These are phyloP conservation scores for Cordyceps tenuipes DNA, from an alignment of 2,329 filamentous ascomycete species.

Conservation along the genomic window DNA sequence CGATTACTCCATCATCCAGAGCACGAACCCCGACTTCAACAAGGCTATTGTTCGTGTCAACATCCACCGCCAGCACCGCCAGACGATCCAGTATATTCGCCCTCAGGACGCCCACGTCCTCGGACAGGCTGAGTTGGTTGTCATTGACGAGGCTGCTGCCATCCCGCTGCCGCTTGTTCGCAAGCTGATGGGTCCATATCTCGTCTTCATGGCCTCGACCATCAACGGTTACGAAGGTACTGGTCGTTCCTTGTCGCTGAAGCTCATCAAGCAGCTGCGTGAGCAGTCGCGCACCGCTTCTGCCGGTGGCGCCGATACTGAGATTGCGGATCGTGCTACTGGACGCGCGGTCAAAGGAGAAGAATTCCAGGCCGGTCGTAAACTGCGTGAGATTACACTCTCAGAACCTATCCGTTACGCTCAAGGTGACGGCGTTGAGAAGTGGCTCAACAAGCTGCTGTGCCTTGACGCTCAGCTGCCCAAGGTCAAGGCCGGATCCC, in stretches of 20 bases:
- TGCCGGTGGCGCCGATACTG: conserved; percentile 48
- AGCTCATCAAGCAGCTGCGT: conserved; percentile 92
- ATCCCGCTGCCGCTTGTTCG: conserved; percentile 88
- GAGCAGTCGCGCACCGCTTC: conserved; percentile 72
- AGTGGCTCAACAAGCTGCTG: conserved; percentile 89
- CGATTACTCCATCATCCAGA: conserved; percentile 97
- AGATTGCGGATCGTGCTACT: conserved; percentile 71
- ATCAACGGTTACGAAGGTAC: conserved; percentile 99
- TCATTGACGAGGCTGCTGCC: conserved; percentile 95
- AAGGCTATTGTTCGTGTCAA: conserved; percentile 98
- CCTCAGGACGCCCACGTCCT: conserved; percentile 93
- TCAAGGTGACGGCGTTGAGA: conserved; percentile 83
- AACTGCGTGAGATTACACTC: conserved; percentile 84
- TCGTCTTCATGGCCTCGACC: conserved; percentile 98
- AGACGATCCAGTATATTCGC: conserved; percentile 97
- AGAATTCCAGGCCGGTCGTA: conserved; percentile 59
- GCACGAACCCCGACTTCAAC: conserved; percentile 96
- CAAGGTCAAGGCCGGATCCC: conserved; percentile 70
- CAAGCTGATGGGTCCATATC: conserved; percentile 91
- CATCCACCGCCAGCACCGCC: conserved; percentile 85
- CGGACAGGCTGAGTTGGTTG: conserved; percentile 87
- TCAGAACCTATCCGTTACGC: conserved; percentile 93
- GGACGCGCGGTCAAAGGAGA: conserved; percentile 60
- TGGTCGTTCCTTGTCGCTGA: conserved; percentile 85
- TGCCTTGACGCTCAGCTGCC: conserved; percentile 91